phyloP scores from a whole-genome alignment of 345 rosid species.

The Bruguiera sexangula region DNA sequence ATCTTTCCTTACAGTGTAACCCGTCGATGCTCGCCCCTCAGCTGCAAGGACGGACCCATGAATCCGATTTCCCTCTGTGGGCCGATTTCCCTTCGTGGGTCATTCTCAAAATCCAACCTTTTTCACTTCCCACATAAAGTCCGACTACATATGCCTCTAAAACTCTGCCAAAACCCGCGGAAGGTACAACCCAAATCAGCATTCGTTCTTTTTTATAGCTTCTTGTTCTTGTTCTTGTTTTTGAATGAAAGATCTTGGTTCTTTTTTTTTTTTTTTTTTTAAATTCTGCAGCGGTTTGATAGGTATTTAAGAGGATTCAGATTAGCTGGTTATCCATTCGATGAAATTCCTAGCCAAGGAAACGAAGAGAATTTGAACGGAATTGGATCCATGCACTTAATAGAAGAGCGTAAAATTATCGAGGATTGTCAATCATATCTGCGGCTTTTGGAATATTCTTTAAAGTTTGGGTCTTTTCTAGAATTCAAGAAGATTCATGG shows the following conservation, averaged over 20 bases:
- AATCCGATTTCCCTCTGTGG: constrained; percentile 14
- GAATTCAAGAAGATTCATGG: constrained; percentile 58
- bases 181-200: constrained; percentile 24
- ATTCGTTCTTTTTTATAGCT: background rate
- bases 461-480: constrained; percentile 38
- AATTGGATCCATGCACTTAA: constrained; percentile 23
- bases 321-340: constrained; percentile 28
- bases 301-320: constrained; percentile 27
- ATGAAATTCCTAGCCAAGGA: constrained; percentile 29
- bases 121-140: constrained; percentile 29
- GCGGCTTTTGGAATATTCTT: constrained; percentile 52
- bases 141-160: constrained; percentile 10
- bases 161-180: constrained; percentile 12
- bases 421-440: constrained; percentile 51
- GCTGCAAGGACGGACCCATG: no score
- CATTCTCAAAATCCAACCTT: constrained; percentile 30
- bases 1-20: background rate
- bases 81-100: constrained; percentile 18
- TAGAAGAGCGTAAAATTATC: constrained; percentile 42
- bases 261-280: background rate
- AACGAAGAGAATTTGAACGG: constrained; percentile 25
- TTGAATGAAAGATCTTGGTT: background rate
- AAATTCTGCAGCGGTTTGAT: constrained; percentile 28
- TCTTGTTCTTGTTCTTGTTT: background rate
- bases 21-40: no score